Evolutionary conservation across 2,329 filamentous ascomycete genomes (phyloP), one percentile per base, ranked within the genome.

Genomic region (Zopfia rhizophila): DNA sequence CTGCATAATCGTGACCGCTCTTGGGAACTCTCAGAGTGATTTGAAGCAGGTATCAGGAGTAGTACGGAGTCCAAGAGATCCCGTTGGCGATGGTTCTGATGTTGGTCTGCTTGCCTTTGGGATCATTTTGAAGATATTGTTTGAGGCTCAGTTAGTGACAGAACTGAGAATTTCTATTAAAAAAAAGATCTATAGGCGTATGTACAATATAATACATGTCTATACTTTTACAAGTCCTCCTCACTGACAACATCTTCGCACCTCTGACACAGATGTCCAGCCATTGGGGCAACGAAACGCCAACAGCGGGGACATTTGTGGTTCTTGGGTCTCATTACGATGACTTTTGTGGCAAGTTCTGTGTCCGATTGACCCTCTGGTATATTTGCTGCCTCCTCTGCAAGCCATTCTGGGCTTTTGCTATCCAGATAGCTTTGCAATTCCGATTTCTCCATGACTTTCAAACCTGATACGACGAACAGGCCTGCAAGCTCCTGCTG

Each of bases 291-390:
- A 17, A 88, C 80, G 69, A 90, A 96, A 51, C 88, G 84, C 94
- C 94, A 99, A 74, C 94, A 99, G 38, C 94, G 80, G 1, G 83
- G 80, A 68, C 94, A 99, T 71, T 97, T 99, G 33, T 79, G 73
- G 10, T 75, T 71, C 11, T 69, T 68, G 0, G 85, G 79, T 7
- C 79, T 73, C n/a, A 71, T 29, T 4, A 76, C 65, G 27, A 60
- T 54, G 16, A 61, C 69, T 41, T 23, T 62, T 31, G 50, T 67
- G 16, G 36, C 51, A 2, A 45, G 49, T 13, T 64, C 38, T 14
- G 53, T 48, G 76, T 79, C n/a, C n/a, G n/a, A n/a, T n/a, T n/a
- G n/a, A n/a, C n/a, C n/a, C 45, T 72, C 66, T 3, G 21, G 44
- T 37, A 16, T 48, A 23, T 46, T 47, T 23, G 21, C 40, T 30